These are phyloP conservation scores for Centaurea solstitialis DNA, from an alignment of 129 eudicot genomes.

Conservation along the genomic window DNA sequence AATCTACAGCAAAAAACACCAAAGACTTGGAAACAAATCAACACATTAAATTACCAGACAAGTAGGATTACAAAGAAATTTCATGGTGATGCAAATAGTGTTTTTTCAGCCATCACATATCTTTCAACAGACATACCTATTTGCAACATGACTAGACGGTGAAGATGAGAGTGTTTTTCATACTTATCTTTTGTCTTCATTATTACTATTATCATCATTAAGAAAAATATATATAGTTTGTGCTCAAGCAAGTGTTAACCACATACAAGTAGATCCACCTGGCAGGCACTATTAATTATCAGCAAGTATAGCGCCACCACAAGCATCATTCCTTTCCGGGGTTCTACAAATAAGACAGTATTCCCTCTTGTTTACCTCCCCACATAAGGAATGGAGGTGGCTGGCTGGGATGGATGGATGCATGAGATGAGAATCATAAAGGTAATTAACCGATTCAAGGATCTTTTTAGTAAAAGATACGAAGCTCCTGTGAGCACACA, in stretches of 20 bases:
- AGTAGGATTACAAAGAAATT: neutral
- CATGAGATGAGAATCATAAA: neutral
- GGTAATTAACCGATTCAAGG: neutral
- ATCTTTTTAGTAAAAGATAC: neutral
- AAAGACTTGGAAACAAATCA: neutral
- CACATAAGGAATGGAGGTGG: neutral
- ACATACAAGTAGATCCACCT: neutral
- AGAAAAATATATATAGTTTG: neutral
- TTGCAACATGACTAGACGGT: neutral
- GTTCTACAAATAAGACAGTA: neutral
- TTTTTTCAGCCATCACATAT: neutral
- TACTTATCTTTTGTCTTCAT: neutral
- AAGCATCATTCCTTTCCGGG: neutral
- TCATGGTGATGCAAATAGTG: neutral
- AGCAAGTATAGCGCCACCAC: neutral
- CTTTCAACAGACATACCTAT: neutral
- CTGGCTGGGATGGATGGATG: neutral
- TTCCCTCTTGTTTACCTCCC: neutral
- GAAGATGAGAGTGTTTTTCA: neutral
- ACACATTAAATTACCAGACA: neutral
- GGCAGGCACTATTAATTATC: neutral
- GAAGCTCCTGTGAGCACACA: neutral
- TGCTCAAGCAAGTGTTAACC: neutral
- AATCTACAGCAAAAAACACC: constrained; percentile 27
- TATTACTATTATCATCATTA: neutral